Base-by-base conservation (phyloP, 1,284 basidiomycete species). In the Ganoderma lucidum region DNA sequence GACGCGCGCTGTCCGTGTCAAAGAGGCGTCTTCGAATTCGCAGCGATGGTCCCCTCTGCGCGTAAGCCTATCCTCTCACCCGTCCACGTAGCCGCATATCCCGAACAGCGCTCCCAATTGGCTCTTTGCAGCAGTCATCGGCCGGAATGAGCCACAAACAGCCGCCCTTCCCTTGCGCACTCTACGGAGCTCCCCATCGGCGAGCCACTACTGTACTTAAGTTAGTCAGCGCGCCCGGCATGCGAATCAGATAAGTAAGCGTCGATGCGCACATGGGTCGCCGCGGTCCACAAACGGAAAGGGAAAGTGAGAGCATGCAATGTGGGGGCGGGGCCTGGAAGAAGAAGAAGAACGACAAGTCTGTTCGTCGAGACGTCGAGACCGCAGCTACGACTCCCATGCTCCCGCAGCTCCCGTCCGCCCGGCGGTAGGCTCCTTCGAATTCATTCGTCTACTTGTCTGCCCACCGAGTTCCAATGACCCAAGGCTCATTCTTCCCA, bases 331-430 rank as follows among this genome's bases (percentile, higher is more conserved):
- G 28, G 53, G 30, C 30, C 53, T 23, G 35, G 53, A 32, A 35
- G 15, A 23, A 23, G 53, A 32, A 35, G 15, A 23, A 23, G n/a
- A 51, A 51, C 14, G 53, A 56, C 30, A 56, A 35, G 53, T 51
- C 53, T 56, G 23, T 44, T 30, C 60, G 41, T 62, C 60, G n/a
- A 39, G 37, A 42, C 60, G 28, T 62, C 60, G n/a, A 39, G 37
- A 42, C 60, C 58, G 37, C 58, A 37, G 58, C 58, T 23, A 6
- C 58, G 23, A 23, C 23, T 15, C n/a, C 6, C 58, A 39, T 32
- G 17, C 61, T 45, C 30, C 42, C 42, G 28, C 60, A 28, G 35
- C 60, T n/a, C 28, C 42, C 41, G 3, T 30, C 28, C 30, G 53
- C 15, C 32, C 30, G 30, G 30, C 30, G 23, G 32, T 35, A 6